Base-by-base conservation (phyloP, 441 rosid species). In the Adansonia rubrostipa region DNA sequence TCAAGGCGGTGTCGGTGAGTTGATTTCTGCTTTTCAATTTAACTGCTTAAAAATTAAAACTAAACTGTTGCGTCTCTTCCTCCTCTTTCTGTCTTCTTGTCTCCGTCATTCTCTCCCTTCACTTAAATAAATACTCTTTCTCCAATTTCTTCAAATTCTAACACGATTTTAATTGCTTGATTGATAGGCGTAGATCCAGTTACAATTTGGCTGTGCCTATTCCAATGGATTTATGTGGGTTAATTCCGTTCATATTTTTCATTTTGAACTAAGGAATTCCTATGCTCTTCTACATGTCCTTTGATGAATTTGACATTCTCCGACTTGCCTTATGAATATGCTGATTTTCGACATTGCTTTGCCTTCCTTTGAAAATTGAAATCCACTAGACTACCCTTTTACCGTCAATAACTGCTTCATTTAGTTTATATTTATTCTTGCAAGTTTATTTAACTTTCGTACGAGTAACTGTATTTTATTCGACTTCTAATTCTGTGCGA, bases 141-240 rank as follows among this genome's bases (percentile, higher is more conserved):
- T 20, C 36, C 9, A 13, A 20, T 66, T 47, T 20, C 17, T 47
- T 69, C 42, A 22, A 13, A 69, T 24, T 48, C 73, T 7, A 19
- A 8, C 11, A 48, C 20, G 57, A 71, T 71, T 28, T 51, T 51
- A 71, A 53, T 51, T 40, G 47, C 15, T 61, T 24, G 40, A 3
- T 28, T 51, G 74, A 71, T 71, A 24, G 42, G 42, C 17, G 17
- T 61, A 24, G 65, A 61, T 61, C 65, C 7, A 61, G 40, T 61
- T 61, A 61, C n/a, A 28, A 61, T 40, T 61, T 22, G 28, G 65
- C 7, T 36, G 40, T 36, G 40, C 40, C 40, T 36, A 36, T 36
- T 36, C 40, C 40, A 36, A 50, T 50, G 54, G 4, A 50, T 24
- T 61, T 9, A 11, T 24, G n/a, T 10, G 54, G 62, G 24, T 57